Evolutionary conservation across 2,329 filamentous ascomycete species (phyloP), one percentile per base, ranked within the genome.

Genomic region (Chaetothyriales sp.): DNA sequence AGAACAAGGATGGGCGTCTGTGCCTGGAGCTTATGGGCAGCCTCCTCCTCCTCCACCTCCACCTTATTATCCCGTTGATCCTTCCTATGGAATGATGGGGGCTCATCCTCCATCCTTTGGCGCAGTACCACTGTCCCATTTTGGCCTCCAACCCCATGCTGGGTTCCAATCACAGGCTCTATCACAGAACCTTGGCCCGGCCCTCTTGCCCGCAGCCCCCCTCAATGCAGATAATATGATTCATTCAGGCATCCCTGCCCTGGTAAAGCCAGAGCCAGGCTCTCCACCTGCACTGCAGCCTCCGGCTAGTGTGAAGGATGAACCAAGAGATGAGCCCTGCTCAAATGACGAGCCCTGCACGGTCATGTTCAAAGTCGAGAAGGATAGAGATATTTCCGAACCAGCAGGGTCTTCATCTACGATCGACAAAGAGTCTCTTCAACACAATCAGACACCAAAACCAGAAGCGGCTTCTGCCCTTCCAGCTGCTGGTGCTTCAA

Each of bases 1-100:
- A 15, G 54, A 56, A 47, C 47, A 47, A 9, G 20, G 45, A 18
- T 25, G 26, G 32, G 32, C 32, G 10, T 39, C 32, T 39, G 15
- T 39, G 15, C 32, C 32, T 15, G 10, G 32, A 39, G 32, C 10
- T 15, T 39, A 39, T 39, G 12, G 10, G 10, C 32, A 39, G 12
- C 32, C 32, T 4, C 32, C 32, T 15, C 32, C 12, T 39, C 32
- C 32, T 10, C 10, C 32, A 12, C n/a, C n/a, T n/a, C 22, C 22
- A 25, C 6, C 3, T 25, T 39, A 39, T 39, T 15, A 15, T 39
- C 32, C 32, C 15, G 32, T 39, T 39, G 32, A 39, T 15, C 32
- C 32, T 39, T 39, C 32, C 10, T 39, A 39, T 39, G 32, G 32
- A 39, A 39, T 39, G 32, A 10, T 39, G 32, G 10, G 2, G 15